phyloP scores from a whole-genome alignment of 768 basidiomycete genomes.

The Dentipellis sp. region DNA sequence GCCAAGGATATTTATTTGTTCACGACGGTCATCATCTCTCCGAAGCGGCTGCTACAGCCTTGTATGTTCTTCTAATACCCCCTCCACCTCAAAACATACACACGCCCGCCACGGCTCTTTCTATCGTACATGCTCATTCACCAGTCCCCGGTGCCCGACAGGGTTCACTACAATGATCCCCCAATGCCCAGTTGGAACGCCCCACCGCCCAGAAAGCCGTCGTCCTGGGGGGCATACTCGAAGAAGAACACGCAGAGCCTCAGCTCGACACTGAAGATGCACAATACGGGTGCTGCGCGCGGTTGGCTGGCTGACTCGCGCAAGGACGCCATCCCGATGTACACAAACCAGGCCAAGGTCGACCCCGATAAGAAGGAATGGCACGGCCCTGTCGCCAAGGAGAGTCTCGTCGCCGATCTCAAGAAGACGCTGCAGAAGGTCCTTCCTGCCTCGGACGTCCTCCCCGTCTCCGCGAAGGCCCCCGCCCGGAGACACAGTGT shows the following conservation, averaged over 20 bases:
- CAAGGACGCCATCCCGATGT: slow-evolving; percentile 1
- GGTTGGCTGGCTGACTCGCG: slow-evolving; percentile 10
- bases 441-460: slow-evolving; percentile 3
- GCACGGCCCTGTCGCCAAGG: not conserved
- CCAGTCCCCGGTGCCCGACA: not conserved
- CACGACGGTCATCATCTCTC: not conserved
- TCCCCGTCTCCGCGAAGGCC: slow-evolving; percentile 3
- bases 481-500: slow-evolving; percentile 1
- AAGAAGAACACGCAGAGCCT: slow-evolving; percentile 9
- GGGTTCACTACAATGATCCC: not conserved
- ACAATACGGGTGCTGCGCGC: not conserved
- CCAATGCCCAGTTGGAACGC: slow-evolving; percentile 4
- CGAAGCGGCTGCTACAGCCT: not conserved
- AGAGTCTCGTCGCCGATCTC: not conserved
- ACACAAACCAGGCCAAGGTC: not conserved
- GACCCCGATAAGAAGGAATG: not conserved
- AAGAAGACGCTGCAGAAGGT: slow-evolving; percentile 5
- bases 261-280: slow-evolving; percentile 13
- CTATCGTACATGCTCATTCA: not conserved
- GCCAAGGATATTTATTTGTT: not conserved
- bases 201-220: slow-evolving; percentile 4
- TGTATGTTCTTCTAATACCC: not conserved
- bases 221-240: slow-evolving; percentile 8
- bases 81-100: not conserved
- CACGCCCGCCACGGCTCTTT: not conserved